Conservation (phyloP, 306 rosid species). For the Vigna trinervia region DNA sequence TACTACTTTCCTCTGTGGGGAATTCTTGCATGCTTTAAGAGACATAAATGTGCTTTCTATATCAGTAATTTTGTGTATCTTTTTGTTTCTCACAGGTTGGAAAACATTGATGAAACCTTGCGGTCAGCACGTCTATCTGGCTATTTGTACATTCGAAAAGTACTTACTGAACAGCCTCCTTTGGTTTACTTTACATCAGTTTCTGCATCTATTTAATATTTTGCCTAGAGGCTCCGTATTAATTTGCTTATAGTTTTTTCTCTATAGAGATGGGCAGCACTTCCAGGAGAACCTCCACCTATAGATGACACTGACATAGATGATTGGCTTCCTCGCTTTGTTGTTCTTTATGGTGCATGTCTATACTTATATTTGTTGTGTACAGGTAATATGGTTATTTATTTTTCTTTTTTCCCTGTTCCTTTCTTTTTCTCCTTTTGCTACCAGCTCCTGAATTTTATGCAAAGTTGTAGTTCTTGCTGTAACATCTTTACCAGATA, state of each 20-base stretch:
- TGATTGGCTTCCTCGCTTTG: conserved; percentile 94
- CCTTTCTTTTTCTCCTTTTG: not conserved
- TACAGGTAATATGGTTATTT: conserved; percentile 62
- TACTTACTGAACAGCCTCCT: conserved; percentile 48
- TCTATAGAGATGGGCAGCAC: conserved; percentile 75
- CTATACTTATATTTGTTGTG: conserved; percentile 71
- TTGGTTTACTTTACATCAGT: conserved; percentile 29
- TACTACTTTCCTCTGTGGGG: not conserved
- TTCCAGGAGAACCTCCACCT: conserved; percentile 90
- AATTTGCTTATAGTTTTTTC: conserved; percentile 25
- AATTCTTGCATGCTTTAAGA: conserved; percentile 15
- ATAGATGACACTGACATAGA: conserved; percentile 78
- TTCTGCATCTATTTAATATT: not conserved
- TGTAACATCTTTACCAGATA: not conserved
- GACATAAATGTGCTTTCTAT: conserved; percentile 17
- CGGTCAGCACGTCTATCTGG: conserved; percentile 85
- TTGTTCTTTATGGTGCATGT: conserved; percentile 80
- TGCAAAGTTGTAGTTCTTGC: not conserved
- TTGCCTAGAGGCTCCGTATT: conserved; percentile 31
- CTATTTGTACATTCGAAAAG: conserved; percentile 81
- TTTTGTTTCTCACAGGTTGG: conserved; percentile 67
- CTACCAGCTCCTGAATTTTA: not conserved
- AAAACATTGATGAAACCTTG: conserved; percentile 77
- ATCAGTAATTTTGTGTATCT: conserved; percentile 18
- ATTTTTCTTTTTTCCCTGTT: not conserved